Percentiles rank a stretch among this genome's conserved stretches.
Conservation (phyloP, 2,329 filamentous ascomycete genomes). For the Alternaria sp. region DNA sequence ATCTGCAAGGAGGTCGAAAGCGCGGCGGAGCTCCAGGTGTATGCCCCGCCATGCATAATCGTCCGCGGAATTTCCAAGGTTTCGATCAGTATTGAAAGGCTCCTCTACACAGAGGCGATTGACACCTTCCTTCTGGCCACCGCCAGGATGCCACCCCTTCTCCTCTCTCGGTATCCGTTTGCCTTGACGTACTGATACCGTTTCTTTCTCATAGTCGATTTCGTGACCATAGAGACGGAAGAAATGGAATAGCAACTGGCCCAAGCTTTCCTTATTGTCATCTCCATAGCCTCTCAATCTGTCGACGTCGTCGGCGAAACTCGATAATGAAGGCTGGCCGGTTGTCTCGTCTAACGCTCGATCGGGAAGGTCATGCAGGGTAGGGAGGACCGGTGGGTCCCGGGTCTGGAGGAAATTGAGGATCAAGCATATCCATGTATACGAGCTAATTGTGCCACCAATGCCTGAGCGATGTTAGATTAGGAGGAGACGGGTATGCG, state of each 20-base stretch:
- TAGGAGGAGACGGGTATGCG: slow-evolving; percentile 13
- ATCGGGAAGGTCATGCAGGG: slow-evolving; percentile 76
- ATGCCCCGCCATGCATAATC: slow-evolving; percentile 92
- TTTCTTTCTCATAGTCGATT: slow-evolving; percentile 84
- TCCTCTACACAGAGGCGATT: slow-evolving; percentile 95
- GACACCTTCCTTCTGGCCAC: slow-evolving; percentile 55
- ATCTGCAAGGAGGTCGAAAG: slow-evolving; percentile 81
- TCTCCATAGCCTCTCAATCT: slow-evolving; percentile 75
- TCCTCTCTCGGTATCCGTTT: slow-evolving; percentile 79
- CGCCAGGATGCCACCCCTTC: slow-evolving; percentile 81
- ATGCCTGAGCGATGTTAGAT: slow-evolving; percentile 62
- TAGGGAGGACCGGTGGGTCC: slow-evolving; percentile 81
- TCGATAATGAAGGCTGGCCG: slow-evolving; percentile 66
- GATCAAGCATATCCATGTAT: slow-evolving; percentile 99
- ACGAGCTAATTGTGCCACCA: slow-evolving; percentile 93
- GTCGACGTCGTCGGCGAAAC: slow-evolving; percentile 86
- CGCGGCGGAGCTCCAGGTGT: slow-evolving; percentile 85
- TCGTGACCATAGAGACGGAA: slow-evolving; percentile 95
- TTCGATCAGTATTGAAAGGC: slow-evolving; percentile 88
- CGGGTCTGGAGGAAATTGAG: slow-evolving; percentile 93
- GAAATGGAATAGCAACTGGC: slow-evolving; percentile 90
- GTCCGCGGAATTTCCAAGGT: slow-evolving; percentile 94
- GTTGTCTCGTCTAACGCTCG: slow-evolving; percentile 67
- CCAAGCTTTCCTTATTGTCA: slow-evolving; percentile 81
- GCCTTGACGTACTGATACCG: slow-evolving; percentile 84